A percentile compares a stretch with the other conserved stretches of the same genome.
phyloP scores from a whole-genome alignment of 139 green algal genomes.

The Coelastrella sp. region DNA sequence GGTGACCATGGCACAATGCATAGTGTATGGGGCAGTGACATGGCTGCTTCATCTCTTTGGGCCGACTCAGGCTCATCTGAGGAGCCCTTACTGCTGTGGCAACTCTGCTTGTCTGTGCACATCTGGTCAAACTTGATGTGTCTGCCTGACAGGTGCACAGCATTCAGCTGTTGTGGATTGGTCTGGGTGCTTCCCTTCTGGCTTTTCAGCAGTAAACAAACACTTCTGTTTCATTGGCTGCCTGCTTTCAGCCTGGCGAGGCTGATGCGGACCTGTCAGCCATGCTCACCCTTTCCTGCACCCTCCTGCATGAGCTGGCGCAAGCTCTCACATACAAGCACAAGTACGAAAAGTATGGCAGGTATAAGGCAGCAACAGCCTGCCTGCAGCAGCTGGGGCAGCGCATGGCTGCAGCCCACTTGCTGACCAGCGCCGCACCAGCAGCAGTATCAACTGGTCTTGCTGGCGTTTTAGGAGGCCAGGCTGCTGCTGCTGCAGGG shows the following conservation, averaged over 20 bases:
- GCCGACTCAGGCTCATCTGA: no score
- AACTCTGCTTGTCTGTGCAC: no score
- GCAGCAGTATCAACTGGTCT: not conserved
- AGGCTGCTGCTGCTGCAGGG: not conserved
- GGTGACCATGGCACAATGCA: not conserved
- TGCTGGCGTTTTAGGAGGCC: not conserved
- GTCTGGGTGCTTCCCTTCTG: not conserved
- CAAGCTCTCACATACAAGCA: not conserved
- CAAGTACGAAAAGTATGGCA: not conserved
- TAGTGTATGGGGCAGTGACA: not conserved
- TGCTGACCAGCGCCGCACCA: not conserved
- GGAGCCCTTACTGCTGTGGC: no score
- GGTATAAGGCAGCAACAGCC: not conserved
- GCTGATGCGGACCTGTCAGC: slow-evolving; percentile 1
- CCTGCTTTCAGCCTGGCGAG: slow-evolving; percentile 19
- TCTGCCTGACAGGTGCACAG: not conserved
- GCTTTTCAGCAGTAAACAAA: not conserved
- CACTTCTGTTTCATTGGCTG: not conserved
- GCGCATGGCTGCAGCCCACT: not conserved
- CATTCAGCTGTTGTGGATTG: not conserved
- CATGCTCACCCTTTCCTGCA: not conserved
- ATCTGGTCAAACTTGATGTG: no score
- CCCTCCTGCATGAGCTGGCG: slow-evolving; percentile 13
- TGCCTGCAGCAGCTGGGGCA: slow-evolving; percentile 5
- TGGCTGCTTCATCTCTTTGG: not conserved